These are phyloP conservation scores for Penicillium desertorum DNA, from an alignment of 495 filamentous ascomycete genomes.

Conservation along the genomic window DNA sequence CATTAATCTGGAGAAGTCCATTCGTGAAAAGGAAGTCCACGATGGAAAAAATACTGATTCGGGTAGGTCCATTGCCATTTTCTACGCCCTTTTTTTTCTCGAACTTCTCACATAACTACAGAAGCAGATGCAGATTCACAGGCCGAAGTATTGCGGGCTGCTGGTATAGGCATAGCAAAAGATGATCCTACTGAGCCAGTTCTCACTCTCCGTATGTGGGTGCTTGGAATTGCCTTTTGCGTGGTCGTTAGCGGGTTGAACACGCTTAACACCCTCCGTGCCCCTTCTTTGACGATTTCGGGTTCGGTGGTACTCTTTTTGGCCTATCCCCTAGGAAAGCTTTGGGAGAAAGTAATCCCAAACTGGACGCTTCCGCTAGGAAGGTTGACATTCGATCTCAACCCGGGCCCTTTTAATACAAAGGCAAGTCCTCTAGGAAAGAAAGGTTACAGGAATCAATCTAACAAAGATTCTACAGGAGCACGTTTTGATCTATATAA, in stretches of 20 bases:
- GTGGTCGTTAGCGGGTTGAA: slow-evolving; percentile 62
- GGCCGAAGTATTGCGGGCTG: slow-evolving; percentile 27
- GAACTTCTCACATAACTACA: neutral
- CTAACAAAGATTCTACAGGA: slow-evolving; percentile 49
- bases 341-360: slow-evolving; percentile 51
- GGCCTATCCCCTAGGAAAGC: slow-evolving; percentile 62
- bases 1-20: slow-evolving; percentile 3
- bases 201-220: slow-evolving; percentile 65
- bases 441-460: no score
- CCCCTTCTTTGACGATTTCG: slow-evolving; percentile 53
- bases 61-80: neutral
- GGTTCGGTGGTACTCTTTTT: slow-evolving; percentile 62
- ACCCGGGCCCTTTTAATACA: slow-evolving; percentile 68
- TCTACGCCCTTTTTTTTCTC: no score
- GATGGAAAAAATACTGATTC: neutral
- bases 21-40: slow-evolving; percentile 7
- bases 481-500: slow-evolving; percentile 66
- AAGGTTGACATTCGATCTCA: slow-evolving; percentile 51
- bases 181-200: slow-evolving; percentile 39
- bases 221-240: slow-evolving; percentile 59
- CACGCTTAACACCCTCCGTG: slow-evolving; percentile 61
- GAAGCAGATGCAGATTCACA: slow-evolving; percentile 25
- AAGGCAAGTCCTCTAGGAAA: slow-evolving; percentile 16
- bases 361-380: slow-evolving; percentile 48
- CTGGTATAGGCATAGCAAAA: slow-evolving; percentile 24